Evolutionary conservation across 495 filamentous ascomycete species (phyloP).

Genomic region (Cladorrhinum samala): DNA sequence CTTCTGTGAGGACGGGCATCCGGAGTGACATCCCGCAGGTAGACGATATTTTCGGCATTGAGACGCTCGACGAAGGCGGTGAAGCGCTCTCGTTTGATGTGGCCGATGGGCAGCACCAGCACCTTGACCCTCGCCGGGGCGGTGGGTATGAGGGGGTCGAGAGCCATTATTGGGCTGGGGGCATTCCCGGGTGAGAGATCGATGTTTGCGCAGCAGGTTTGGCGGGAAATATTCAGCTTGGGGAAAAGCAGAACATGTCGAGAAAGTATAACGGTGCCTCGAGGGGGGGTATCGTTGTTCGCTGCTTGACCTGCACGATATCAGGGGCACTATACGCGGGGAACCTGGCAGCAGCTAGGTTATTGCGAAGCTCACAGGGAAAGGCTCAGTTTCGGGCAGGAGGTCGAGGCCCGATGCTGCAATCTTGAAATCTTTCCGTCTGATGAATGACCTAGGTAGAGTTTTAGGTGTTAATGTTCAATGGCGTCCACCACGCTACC

Average conservation of each 20-base stretch:
- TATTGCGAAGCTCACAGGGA: no score
- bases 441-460: background rate
- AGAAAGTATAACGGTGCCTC: background rate
- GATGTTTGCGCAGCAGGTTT: slow-evolving; percentile 3
- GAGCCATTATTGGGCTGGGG: slow-evolving; percentile 60
- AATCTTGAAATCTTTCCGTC: background rate
- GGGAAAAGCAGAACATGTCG: slow-evolving; percentile 19
- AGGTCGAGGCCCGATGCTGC: background rate
- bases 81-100: slow-evolving; percentile 77
- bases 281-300: slow-evolving; percentile 1
- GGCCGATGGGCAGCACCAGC: slow-evolving; percentile 77
- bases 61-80: slow-evolving; percentile 70
- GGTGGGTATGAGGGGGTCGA: slow-evolving; percentile 80
- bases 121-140: slow-evolving; percentile 83
- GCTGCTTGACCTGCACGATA: background rate
- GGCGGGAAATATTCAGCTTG: slow-evolving; percentile 4
- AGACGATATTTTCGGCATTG: slow-evolving; percentile 72
- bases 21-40: slow-evolving; percentile 84
- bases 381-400: no score
- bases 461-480: background rate
- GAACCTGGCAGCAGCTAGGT: no score
- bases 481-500: background rate
- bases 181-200: slow-evolving; percentile 17
- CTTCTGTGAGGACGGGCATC: slow-evolving; percentile 83
- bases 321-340: background rate